Conservation (phyloP, 257 asterid genomes). For the Solanum habrochaites region DNA sequence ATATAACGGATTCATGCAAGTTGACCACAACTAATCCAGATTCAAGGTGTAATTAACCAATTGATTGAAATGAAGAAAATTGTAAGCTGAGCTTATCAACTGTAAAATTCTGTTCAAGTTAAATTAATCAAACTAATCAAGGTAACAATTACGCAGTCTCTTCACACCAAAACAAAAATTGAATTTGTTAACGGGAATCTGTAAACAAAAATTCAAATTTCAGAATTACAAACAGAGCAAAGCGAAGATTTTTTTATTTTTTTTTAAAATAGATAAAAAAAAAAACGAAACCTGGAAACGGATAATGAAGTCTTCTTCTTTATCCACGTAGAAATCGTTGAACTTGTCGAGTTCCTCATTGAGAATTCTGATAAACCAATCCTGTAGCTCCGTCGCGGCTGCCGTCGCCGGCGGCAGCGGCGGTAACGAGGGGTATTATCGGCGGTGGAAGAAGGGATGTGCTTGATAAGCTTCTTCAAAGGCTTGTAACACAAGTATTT, state of each 20-base stretch:
- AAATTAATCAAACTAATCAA: neutral
- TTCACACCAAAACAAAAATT: neutral
- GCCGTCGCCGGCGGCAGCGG: conserved; percentile 12
- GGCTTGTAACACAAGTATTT: conserved; percentile 74
- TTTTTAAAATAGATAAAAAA: too few relatives aligned
- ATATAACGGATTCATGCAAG: neutral
- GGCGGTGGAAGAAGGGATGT: conserved; percentile 10
- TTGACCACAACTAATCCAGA: neutral
- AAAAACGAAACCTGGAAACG: conserved; percentile 59
- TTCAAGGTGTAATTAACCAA: too few relatives aligned
- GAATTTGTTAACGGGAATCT: neutral
- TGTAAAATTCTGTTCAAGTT: neutral
- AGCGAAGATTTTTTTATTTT: neutral
- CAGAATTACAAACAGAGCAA: neutral
- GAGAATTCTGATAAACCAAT: conserved; percentile 66
- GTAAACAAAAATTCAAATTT: neutral
- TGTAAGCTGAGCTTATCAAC: neutral
- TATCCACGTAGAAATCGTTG: conserved; percentile 92
- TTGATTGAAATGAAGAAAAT: neutral
- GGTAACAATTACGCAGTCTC: neutral
- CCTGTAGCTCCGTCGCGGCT: conserved; percentile 25
- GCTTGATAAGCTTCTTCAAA: conserved; percentile 72
- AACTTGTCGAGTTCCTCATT: conserved; percentile 69
- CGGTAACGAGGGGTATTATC: neutral
- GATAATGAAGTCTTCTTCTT: conserved; percentile 81